Percentiles rank a stretch among this genome's conserved stretches.
phyloP scores from a whole-genome alignment of 805 yeast species.

The Candida glaebosa region DNA sequence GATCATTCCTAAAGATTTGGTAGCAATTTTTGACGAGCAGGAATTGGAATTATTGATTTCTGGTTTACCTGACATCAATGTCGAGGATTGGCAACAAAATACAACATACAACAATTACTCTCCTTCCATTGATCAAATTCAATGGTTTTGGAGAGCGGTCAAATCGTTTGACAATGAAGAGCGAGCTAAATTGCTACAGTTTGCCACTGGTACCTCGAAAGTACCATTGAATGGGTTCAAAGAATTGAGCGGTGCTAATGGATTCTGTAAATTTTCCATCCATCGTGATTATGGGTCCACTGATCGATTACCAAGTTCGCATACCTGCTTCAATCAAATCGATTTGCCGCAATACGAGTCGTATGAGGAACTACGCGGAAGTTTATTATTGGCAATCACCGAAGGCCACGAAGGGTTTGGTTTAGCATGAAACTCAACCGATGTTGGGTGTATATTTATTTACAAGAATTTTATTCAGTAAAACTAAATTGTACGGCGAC shows the following conservation, averaged over 20 bases:
- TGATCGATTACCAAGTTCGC: constrained; percentile 90
- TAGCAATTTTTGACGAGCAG: constrained; percentile 89
- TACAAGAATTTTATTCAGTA: no score
- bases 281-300: constrained; percentile 84
- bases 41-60: constrained; percentile 89
- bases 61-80: constrained; percentile 95
- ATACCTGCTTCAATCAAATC: constrained; percentile 94
- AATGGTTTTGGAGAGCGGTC: constrained; percentile 98
- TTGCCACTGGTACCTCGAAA: constrained; percentile 95
- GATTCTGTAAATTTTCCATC: constrained; percentile 80
- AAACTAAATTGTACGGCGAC: no score
- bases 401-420: constrained; percentile 98
- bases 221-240: constrained; percentile 94
- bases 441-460: neutral
- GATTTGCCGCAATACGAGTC: constrained; percentile 91
- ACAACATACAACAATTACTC: constrained; percentile 79
- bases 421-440: constrained; percentile 45
- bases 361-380: constrained; percentile 79
- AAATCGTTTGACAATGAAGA: constrained; percentile 92
- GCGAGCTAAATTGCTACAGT: constrained; percentile 88
- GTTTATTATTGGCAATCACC: constrained; percentile 77
- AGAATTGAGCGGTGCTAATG: constrained; percentile 83
- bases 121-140: constrained; percentile 78
- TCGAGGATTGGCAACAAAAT: constrained; percentile 92
- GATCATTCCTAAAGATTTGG: constrained; percentile 76